Evolutionary conservation across 495 filamentous ascomycete species (phyloP).

Genomic region (Aspergillus funiculosus): DNA sequence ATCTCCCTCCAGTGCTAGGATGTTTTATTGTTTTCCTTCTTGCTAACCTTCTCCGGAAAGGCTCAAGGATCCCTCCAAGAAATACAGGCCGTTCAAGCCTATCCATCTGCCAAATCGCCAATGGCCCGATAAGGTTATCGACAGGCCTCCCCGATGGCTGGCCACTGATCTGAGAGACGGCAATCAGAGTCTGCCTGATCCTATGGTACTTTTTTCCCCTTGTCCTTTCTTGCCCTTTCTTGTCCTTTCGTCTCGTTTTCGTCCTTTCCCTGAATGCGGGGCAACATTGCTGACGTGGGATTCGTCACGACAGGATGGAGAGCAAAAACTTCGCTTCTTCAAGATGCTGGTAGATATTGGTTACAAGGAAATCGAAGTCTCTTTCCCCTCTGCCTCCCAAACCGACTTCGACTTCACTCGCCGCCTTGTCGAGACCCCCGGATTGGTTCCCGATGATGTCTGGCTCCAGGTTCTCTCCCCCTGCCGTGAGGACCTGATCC

Average conservation of each 20-base stretch:
- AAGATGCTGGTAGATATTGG: constrained; percentile 88
- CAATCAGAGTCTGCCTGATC: constrained; percentile 82
- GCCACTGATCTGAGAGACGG: constrained; percentile 82
- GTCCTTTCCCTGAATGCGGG: no score
- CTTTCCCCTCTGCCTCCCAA: constrained; percentile 89
- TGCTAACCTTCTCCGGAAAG: constrained; percentile 40
- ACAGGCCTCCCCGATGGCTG: constrained; percentile 79
- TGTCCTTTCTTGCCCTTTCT: background rate
- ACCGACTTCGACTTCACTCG: constrained; percentile 95
- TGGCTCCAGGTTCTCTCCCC: constrained; percentile 93
- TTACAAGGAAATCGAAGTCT: constrained; percentile 98
- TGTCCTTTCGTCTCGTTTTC: no score
- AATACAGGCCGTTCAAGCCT: constrained; percentile 78
- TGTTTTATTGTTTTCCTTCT: no score
- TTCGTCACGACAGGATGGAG: constrained; percentile 57
- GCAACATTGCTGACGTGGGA: constrained; percentile 2
- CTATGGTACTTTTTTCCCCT: constrained; percentile 59
- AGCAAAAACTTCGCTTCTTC: constrained; percentile 94
- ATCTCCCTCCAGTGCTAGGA: background rate
- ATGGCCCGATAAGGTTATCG: constrained; percentile 78
- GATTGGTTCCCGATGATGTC: constrained; percentile 83
- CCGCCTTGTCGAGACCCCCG: constrained; percentile 79
- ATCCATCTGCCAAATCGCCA: constrained; percentile 76
- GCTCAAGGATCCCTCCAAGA: constrained; percentile 90
- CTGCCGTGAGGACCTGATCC: constrained; percentile 89